Evolutionary conservation across 2,329 filamentous ascomycete genomes (phyloP).

Genomic region (Pseudogymnoascus sp.): DNA sequence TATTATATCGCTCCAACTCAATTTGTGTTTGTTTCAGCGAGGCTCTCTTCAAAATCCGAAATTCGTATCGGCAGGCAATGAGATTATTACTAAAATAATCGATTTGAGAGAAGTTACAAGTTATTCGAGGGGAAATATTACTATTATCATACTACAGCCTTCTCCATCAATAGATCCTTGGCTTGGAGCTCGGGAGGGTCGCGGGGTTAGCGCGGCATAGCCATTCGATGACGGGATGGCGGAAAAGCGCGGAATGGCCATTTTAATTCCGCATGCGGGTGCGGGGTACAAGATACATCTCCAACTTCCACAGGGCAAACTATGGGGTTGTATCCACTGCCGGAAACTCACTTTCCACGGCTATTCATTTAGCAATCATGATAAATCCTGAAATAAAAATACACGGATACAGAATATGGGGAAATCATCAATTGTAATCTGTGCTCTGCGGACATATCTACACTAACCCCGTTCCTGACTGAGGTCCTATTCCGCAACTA

Average conservation of each 20-base stretch:
- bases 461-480: background rate
- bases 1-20: background rate
- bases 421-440: background rate
- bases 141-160: constrained; percentile 1
- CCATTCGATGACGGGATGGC: constrained; percentile 1
- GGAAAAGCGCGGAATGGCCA: background rate
- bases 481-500: background rate
- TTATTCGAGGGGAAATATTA: background rate
- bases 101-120: background rate
- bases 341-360: background rate
- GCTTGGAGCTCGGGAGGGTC: background rate
- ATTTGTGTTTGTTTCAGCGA: background rate
- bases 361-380: background rate
- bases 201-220: constrained; percentile 6
- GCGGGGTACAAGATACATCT: background rate
- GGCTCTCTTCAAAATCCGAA: background rate
- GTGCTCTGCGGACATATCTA: background rate
- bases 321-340: background rate
- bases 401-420: background rate
- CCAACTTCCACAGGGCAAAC: background rate
- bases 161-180: background rate
- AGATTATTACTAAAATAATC: background rate
- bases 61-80: background rate
- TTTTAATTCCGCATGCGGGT: constrained; percentile 3
- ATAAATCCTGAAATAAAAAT: background rate